Evolutionary conservation across 2,329 filamentous ascomycete species (phyloP), one percentile per base, ranked within the genome.

Genomic region (Verruconis gallopava): DNA sequence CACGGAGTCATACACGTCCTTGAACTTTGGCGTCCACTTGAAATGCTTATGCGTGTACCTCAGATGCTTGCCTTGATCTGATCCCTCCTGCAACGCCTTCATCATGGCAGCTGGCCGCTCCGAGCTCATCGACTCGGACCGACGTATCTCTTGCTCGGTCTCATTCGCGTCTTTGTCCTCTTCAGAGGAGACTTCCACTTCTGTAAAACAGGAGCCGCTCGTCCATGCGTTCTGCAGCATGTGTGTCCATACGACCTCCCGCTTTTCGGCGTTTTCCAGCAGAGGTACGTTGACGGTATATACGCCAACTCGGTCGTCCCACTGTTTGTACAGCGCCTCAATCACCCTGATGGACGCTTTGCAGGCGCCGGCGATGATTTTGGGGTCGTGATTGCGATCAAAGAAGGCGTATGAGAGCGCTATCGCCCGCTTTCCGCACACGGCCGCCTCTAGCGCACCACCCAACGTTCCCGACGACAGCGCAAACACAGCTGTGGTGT

Each of bases 181-280:
- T 3, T 72, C 73, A 2, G 69, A 67, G 11, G 73, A 72, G 37
- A 78, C 74, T 39, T 81, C 78, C 21, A 89, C 70, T 56, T 85
- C 86, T 51, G 85, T 72, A 60, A 95, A 96, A 32, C 46, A 47
- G 55, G 85, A 94, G 44, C 82, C 83, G 3, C 82, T 84, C 15
- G 68, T 69, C 91, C 91, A 98, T 55, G 81, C 79, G 59, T 96
- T 98, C 63, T 94, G 85, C 53, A 96, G 64, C 72, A 95, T 81
- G 47, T 76, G 67, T 2, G 91, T 89, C 65, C 79, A 94, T n/a
- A 91, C 54, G 3, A 88, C 77, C 62, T 83, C 85, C 42, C 72
- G 71, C 14, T 65, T 57, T 50, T 79, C 79, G 1, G 95, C 75
- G 4, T 77, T 80, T 46, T 83, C 79, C 12, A 91, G 71, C 9